A percentile compares a stretch with the other conserved stretches of the same genome.
Conservation (phyloP, 2,329 filamentous ascomycete species). For the Fusarium poae region DNA sequence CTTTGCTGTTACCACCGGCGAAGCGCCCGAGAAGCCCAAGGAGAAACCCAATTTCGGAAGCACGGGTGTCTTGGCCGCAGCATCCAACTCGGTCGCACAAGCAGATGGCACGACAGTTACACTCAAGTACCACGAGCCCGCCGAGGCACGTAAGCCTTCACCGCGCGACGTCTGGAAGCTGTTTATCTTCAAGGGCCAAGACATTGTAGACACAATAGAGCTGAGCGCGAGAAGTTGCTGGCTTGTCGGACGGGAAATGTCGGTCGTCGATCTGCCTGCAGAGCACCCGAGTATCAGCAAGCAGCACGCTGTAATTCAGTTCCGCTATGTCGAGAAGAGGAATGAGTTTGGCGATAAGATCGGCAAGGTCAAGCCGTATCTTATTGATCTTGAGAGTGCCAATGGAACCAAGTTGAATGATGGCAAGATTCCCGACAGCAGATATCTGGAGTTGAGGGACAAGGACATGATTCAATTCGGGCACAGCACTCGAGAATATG, state of each 20-base stretch:
- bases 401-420: slow-evolving; percentile 91
- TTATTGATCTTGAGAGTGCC: slow-evolving; percentile 93
- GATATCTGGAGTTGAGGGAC: slow-evolving; percentile 87
- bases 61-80: slow-evolving; percentile 86
- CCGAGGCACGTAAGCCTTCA: slow-evolving; percentile 90
- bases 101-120: slow-evolving; percentile 80
- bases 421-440: slow-evolving; percentile 76
- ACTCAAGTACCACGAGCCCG: slow-evolving; percentile 95
- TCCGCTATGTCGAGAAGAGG: slow-evolving; percentile 83
- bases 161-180: slow-evolving; percentile 85
- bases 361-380: slow-evolving; percentile 84
- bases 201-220: slow-evolving; percentile 85
- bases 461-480: slow-evolving; percentile 93
- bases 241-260: slow-evolving; percentile 84
- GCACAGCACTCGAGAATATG: slow-evolving; percentile 90
- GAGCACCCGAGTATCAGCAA: slow-evolving; percentile 95
- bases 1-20: slow-evolving; percentile 67
- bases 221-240: slow-evolving; percentile 85
- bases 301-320: slow-evolving; percentile 96
- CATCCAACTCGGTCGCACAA: slow-evolving; percentile 82
- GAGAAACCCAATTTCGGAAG: slow-evolving; percentile 89
- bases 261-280: slow-evolving; percentile 84
- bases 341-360: slow-evolving; percentile 90
- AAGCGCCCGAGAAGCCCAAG: slow-evolving; percentile 70
- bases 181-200: slow-evolving; percentile 89